Evolutionary conservation across 148 eudicot genomes (phyloP).

Genomic region (Cornus suecica): DNA sequence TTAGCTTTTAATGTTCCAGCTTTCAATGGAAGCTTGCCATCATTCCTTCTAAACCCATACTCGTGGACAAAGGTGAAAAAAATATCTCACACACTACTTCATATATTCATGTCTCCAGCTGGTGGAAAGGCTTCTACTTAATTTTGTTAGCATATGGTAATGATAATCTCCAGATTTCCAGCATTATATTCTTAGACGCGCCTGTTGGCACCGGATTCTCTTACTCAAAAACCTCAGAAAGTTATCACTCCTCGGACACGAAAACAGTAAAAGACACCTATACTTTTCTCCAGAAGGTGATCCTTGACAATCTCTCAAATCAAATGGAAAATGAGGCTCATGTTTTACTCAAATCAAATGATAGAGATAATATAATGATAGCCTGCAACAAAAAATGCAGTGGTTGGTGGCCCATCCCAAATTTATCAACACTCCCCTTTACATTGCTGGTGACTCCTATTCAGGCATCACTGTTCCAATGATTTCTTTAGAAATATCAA

Average conservation of each 20-base stretch:
- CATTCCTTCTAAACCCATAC: too few species aligned
- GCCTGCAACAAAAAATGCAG: conserved; percentile 11
- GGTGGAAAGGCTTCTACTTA: background rate
- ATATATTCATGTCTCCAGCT: background rate
- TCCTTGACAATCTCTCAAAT: too few species aligned
- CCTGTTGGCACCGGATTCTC: background rate
- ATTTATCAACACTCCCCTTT: conserved; percentile 21
- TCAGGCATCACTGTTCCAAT: conserved; percentile 17
- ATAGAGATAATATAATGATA: background rate
- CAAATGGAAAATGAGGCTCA: background rate
- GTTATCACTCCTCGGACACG: too few species aligned
- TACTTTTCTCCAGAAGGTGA: too few species aligned
- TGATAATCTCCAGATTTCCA: background rate
- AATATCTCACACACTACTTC: too few species aligned
- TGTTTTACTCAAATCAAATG: background rate
- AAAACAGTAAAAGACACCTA: background rate
- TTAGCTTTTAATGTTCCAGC: too few species aligned
- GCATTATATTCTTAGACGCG: background rate
- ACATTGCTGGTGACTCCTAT: conserved; percentile 22
- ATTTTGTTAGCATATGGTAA: background rate
- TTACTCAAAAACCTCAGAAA: too few species aligned
- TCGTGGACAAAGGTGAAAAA: too few species aligned
- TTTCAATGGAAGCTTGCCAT: too few species aligned
- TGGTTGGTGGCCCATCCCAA: conserved; percentile 24
- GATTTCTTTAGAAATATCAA: conserved; percentile 11